Evolutionary conservation across 345 rosid species (phyloP), one percentile per base, ranked within the genome.

Genomic region (Rhodomyrtus tomentosa): DNA sequence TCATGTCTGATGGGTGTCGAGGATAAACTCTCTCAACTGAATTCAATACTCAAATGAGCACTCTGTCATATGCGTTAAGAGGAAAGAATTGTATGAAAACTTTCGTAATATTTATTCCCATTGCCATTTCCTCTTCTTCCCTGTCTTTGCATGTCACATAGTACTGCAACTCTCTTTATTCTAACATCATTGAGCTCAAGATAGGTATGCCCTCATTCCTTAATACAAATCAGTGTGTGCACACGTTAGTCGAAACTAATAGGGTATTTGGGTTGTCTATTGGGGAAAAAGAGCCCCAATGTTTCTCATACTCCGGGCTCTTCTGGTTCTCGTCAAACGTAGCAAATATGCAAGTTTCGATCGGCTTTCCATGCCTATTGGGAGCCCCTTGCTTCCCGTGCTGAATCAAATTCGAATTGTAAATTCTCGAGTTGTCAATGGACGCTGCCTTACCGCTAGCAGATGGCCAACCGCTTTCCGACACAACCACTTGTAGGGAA

Each of bases 401-500:
- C 58, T 86, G 89, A 50, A 91, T 85, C 91, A 94, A 82, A 20
- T 94, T 94, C 42, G 88, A 88, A 80, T 88, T 88, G 62, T 93
- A 92, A 59, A 85, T 89, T 83, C 85, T 89, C 7, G 97, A 95
- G 52, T 94, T 92, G 1, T 89, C 94, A 6, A 84, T 25, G n/a
- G 58, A 86, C 1, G 96, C 83, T 12, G 84, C 93, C 4, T 22
- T 11, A n/a, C 89, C 95, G 58, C 94, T 95, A 2, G 83, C 87
- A 0, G 94, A 84, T 0, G 97, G 94, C 95, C 98, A 94, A 10
- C 97, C 95, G 14, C 88, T 90, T 86, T 94, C 95, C 0, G 95
- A 89, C 18, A 94, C 89, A 14, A 94, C 97, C 1, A 94, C 89
- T 29, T 86, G 86, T 42, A 94, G 29, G 10, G 92, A 90, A 22